Evolutionary conservation across 2,329 filamentous ascomycete species (phyloP).

Genomic region (Calonectria pauciramosa): DNA sequence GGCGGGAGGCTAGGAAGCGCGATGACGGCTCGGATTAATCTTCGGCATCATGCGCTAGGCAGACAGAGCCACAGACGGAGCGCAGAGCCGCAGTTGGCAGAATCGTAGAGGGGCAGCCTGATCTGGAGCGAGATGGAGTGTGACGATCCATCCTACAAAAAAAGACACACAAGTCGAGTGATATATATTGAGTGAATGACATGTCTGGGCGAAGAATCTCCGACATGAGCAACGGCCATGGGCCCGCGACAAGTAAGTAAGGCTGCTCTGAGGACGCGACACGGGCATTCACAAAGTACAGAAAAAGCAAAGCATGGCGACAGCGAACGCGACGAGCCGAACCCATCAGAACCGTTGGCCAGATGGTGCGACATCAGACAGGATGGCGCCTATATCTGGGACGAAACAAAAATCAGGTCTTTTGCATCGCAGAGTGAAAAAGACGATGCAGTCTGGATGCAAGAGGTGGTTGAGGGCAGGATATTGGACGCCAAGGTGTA

Average conservation of each 20-base stretch:
- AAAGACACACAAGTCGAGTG: no score
- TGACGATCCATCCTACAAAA: background rate
- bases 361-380: conserved; percentile 9
- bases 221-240: no score
- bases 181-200: no score
- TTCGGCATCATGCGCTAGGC: background rate
- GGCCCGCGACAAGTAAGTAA: background rate
- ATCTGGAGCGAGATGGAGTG: background rate
- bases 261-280: no score
- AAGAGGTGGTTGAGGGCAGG: conserved; percentile 3
- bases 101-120: background rate
- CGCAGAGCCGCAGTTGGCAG: no score
- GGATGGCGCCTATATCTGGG: background rate
- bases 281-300: background rate
- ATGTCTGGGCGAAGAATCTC: background rate
- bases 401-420: conserved; percentile 4
- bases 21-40: background rate
- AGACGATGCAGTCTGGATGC: background rate
- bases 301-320: conserved; percentile 7
- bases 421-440: background rate
- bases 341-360: background rate
- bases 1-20: background rate
- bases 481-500: conserved; percentile 1
- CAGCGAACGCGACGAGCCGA: background rate
- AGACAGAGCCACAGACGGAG: background rate